Base-by-base conservation (phyloP, 2,329 filamentous ascomycete genomes). In the Cladobotryum mycophilum region DNA sequence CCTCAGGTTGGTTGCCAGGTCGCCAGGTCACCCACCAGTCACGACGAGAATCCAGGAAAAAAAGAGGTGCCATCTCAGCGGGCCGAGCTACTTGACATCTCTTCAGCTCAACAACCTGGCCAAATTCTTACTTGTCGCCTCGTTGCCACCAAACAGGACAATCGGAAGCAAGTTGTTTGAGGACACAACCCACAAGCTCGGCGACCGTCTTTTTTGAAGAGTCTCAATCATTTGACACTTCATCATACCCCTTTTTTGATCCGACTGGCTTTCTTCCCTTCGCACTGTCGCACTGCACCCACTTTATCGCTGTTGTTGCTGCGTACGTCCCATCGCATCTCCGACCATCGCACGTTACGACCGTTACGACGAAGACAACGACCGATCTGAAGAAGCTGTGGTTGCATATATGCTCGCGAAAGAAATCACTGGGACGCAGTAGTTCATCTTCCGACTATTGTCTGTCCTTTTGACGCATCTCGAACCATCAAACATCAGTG, bases 331-430 rank as follows among this genome's bases (percentile, higher is more conserved):
- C 41, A 30, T 49, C 44, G 45, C 37, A 14, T 13, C 33, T 14
- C 17, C 41, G 12, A 43, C 12, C 41, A 45, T 20, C 46, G 18
- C 46, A 41, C 41, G 41, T 49, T 53, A 49, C 51, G 51, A 53
- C 51, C 51, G 47, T 53, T 48, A 53, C 51, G 51, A 53, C 47
- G 48, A 46, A 47, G 20, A 41, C n/a, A 14, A 53, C 47, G 47
- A 43, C 49, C 45, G 49, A 52, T 44, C 45, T 30, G 36, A 45
- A 52, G 41, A 30, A 34, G 41, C 15, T 17, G 20, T 42, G 41
- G 44, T 37, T 44, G 38, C 41, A 37, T 52, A 46, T 48, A 52
- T 52, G 45, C 30, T 52, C 35, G 41, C 33, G 15, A 6, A 6
- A 3, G 9, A 30, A 30, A 30, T 17, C 12, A 12, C n/a, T 17